Conservation (phyloP, 768 basidiomycete species). For the Tricholoma hemisulphureum region DNA sequence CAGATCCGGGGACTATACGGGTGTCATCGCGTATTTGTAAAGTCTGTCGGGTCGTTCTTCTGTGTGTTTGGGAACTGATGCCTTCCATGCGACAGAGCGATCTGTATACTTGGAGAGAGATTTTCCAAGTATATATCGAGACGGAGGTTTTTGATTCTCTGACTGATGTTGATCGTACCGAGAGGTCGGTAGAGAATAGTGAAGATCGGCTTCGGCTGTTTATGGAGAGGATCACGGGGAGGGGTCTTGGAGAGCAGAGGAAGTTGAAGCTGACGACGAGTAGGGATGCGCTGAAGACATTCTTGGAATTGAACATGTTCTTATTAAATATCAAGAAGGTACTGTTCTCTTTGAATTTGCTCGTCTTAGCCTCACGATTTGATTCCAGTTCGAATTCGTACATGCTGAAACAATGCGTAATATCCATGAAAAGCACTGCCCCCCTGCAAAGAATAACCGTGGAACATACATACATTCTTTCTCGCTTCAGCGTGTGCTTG, state of each 20-base stretch:
- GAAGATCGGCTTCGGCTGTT: conserved; percentile 67
- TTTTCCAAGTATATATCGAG: conserved; percentile 86
- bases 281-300: conserved; percentile 59
- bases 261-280: conserved; percentile 60
- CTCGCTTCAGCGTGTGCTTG: conserved; percentile 49
- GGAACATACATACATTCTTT: too few species aligned
- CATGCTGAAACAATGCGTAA: conserved; percentile 90
- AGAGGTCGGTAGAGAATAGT: conserved; percentile 65
- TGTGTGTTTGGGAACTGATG: too few species aligned
- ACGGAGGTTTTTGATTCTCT: conserved; percentile 80
- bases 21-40: background rate
- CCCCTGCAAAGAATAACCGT: too few species aligned
- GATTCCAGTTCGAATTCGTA: conserved; percentile 83
- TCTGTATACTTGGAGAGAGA: conserved; percentile 84
- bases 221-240: conserved; percentile 52
- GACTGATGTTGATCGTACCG: conserved; percentile 62
- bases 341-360: background rate
- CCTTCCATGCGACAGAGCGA: conserved; percentile 47
- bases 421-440: conserved; percentile 93
- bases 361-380: background rate
- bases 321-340: conserved; percentile 84
- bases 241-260: conserved; percentile 52
- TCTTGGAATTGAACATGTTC: conserved; percentile 73
- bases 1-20: conserved; percentile 32
- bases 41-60: background rate